Conservation (phyloP, 2,329 filamentous ascomycete genomes). For the Rhinocladiella similis region DNA sequence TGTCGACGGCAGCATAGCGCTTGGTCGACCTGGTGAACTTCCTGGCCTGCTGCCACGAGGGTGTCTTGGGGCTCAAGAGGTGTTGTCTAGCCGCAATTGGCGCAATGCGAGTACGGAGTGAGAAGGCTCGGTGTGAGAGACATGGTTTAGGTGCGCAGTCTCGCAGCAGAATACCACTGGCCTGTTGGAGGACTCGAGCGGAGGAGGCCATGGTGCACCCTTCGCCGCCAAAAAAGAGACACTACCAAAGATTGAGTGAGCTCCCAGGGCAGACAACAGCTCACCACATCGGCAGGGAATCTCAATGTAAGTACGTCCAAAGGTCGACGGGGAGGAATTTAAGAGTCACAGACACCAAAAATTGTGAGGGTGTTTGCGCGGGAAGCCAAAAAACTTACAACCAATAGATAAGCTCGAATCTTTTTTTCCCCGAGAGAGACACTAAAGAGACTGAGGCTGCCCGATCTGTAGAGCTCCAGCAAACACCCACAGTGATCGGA, state of each 20-base stretch:
- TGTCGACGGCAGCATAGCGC: constrained; percentile 53
- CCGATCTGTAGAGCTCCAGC: too few species aligned
- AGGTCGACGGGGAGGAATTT: not conserved
- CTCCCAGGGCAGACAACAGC: not conserved
- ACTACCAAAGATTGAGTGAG: constrained; percentile 1
- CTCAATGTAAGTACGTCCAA: not conserved
- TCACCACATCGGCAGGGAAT: constrained; percentile 7
- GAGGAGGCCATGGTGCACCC: constrained; percentile 25
- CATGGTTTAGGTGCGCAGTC: constrained; percentile 22
- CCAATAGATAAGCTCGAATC: constrained; percentile 25
- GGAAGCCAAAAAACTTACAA: not conserved
- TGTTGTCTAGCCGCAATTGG: constrained; percentile 32
- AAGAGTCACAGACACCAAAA: constrained; percentile 21
- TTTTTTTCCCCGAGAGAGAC: not conserved
- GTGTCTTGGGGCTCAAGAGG: constrained; percentile 36
- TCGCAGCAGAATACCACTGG: constrained; percentile 22
- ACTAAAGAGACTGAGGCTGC: not conserved
- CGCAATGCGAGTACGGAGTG: constrained; percentile 5
- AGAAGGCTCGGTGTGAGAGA: constrained; percentile 19
- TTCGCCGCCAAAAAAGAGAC: not conserved
- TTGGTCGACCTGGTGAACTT: constrained; percentile 43
- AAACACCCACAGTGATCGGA: too few species aligned
- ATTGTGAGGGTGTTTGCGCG: constrained; percentile 5
- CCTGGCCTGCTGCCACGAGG: constrained; percentile 44
- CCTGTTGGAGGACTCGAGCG: constrained; percentile 26